Conservation (phyloP, 2,329 filamentous ascomycete species). For the Xylaria digitata region DNA sequence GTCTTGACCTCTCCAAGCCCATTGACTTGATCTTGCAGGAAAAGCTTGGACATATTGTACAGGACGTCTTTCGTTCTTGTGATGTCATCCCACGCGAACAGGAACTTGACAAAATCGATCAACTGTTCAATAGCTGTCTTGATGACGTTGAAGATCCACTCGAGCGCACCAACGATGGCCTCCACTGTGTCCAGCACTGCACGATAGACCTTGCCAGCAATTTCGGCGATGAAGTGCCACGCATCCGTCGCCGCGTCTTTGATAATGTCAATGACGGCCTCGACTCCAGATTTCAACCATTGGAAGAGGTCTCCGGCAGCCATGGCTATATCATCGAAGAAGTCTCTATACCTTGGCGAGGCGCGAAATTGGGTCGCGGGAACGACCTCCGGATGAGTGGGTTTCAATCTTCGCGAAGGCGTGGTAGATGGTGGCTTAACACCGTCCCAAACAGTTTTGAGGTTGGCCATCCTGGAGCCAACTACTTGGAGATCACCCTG, state of each 20-base stretch:
- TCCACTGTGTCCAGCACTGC: conserved; percentile 16
- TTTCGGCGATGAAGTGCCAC: no score
- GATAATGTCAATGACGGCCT: no score
- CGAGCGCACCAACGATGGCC: conserved; percentile 15
- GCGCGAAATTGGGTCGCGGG: no score
- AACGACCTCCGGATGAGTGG: no score
- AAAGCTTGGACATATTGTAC: conserved; percentile 6
- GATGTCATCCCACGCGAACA: conserved; percentile 27
- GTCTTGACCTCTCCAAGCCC: not conserved
- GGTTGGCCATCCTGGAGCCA: not conserved
- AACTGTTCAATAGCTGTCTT: conserved; percentile 9
- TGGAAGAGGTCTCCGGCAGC: no score
- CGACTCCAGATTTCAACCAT: no score
- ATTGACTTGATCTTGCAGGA: conserved; percentile 8
- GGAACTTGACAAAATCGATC: conserved; percentile 21
- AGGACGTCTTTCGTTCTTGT: conserved; percentile 23
- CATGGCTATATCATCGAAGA: no score
- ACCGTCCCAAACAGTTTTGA: conserved; percentile 3
- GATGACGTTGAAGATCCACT: conserved; percentile 26
- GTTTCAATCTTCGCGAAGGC: no score
- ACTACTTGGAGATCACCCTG: conserved; percentile 1
- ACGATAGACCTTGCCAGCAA: no score
- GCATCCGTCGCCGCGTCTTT: no score
- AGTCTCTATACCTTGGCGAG: no score
- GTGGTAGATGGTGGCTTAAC: conserved; percentile 3